phyloP scores from a whole-genome alignment of 352 stramenopile genomes.

The Globisporangium middletonii region DNA sequence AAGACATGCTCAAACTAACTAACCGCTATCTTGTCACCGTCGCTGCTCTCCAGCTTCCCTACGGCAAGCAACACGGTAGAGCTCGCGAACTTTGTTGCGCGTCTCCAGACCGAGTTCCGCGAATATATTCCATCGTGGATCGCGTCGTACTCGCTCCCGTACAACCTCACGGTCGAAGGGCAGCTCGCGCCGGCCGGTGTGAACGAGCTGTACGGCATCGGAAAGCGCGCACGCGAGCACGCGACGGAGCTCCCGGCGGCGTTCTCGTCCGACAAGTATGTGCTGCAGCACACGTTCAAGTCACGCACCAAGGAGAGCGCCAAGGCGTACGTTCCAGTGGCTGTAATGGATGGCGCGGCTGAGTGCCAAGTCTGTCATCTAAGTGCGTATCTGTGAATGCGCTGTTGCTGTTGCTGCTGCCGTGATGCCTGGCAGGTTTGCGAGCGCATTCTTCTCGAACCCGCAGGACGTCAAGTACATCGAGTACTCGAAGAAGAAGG shows the following conservation, averaged over 20 bases:
- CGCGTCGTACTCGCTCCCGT: constrained; percentile 46
- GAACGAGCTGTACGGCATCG: constrained; percentile 32
- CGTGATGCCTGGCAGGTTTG: constrained; percentile 28
- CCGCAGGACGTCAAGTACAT: constrained; percentile 36
- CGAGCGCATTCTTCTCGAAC: constrained; percentile 47
- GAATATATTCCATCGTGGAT: constrained; percentile 41
- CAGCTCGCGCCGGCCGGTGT: constrained; percentile 29
- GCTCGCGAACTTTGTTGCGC: constrained; percentile 37
- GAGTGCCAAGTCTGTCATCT: not conserved
- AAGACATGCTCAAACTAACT: too few relatives aligned
- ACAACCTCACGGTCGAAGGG: constrained; percentile 48
- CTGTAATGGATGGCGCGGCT: not conserved
- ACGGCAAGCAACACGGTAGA: constrained; percentile 42
- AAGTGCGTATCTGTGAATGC: not conserved
- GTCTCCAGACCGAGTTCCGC: constrained; percentile 41
- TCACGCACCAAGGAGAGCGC: constrained; percentile 48
- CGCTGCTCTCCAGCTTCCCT: constrained; percentile 28
- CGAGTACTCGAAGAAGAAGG: constrained; percentile 26
- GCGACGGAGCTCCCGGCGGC: constrained; percentile 6
- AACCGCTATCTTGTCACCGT: too few relatives aligned
- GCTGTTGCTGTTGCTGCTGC: not conserved
- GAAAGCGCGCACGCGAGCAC: constrained; percentile 24
- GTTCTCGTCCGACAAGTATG: constrained; percentile 32
- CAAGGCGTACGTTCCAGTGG: constrained; percentile 27
- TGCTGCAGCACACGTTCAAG: constrained; percentile 57